Evolutionary conservation across 2,329 filamentous ascomycete species (phyloP).

Genomic region (Ceratocystis eucalypticola): DNA sequence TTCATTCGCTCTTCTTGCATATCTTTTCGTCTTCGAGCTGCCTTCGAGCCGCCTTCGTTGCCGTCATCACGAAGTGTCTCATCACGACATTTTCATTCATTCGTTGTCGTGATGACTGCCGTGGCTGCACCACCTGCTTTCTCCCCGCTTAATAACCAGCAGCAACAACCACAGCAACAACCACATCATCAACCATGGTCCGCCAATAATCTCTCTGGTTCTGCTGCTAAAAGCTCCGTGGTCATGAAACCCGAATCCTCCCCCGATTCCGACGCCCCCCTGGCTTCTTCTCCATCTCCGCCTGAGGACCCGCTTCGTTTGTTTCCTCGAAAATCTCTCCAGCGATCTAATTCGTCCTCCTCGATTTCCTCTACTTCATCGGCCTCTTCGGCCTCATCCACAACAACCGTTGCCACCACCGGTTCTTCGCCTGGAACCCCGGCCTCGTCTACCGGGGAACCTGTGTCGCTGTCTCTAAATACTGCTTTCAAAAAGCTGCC

Average conservation of each 20-base stretch:
- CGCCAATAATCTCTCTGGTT: conserved; percentile 24
- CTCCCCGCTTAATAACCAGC: conserved; percentile 47
- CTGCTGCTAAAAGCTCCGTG: conserved; percentile 4
- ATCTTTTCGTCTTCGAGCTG: neutral
- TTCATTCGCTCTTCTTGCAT: neutral
- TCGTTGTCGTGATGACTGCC: conserved; percentile 42
- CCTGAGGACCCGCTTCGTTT: conserved; percentile 67
- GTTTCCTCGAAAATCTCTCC: conserved; percentile 76
- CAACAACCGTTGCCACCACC: conserved; percentile 49
- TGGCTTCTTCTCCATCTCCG: conserved; percentile 26
- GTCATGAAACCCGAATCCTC: neutral
- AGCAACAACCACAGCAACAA: conserved; percentile 23
- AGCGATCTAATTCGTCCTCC: conserved; percentile 81
- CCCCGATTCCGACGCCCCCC: neutral
- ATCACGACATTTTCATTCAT: conserved; percentile 8
- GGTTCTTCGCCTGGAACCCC: conserved; percentile 49
- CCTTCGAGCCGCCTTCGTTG: conserved; percentile 6
- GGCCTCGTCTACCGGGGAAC: conserved; percentile 32
- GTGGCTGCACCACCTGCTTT: conserved; percentile 53
- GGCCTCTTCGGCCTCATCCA: conserved; percentile 42
- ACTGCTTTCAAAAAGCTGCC: conserved; percentile 13
- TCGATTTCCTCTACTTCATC: conserved; percentile 59
- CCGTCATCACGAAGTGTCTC: conserved; percentile 3
- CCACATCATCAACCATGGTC: conserved; percentile 21
- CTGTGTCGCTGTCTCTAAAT: conserved; percentile 14